Percentiles rank a stretch among this genome's conserved stretches.
phyloP scores from a whole-genome alignment of 2,329 filamentous ascomycete genomes.

The Alternaria gansuensis region DNA sequence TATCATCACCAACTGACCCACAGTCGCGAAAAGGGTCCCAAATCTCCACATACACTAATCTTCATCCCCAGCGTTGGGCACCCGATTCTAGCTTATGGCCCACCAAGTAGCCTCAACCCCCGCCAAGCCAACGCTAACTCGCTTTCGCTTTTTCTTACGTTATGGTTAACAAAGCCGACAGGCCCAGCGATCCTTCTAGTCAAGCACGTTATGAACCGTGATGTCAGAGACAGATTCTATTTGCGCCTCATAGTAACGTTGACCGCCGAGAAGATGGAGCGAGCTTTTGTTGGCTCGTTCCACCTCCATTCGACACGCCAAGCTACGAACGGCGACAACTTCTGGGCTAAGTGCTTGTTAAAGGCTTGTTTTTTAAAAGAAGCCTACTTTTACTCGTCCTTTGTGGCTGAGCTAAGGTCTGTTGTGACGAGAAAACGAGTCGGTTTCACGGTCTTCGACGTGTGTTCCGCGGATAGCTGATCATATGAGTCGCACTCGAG shows the following conservation, averaged over 20 bases:
- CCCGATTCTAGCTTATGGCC: neutral
- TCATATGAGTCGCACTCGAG: neutral
- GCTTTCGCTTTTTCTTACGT: conserved; percentile 19
- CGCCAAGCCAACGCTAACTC: conserved; percentile 12
- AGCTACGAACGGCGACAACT: neutral
- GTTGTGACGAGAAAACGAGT: neutral
- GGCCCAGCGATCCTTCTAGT: neutral
- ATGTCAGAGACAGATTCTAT: conserved; percentile 15
- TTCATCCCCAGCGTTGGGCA: neutral
- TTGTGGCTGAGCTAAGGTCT: no score
- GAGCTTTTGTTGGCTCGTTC: neutral
- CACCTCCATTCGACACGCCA: neutral
- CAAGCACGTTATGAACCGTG: conserved; percentile 9
- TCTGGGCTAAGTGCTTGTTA: neutral
- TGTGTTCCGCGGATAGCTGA: neutral
- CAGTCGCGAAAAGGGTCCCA: neutral
- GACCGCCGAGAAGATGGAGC: conserved; percentile 6
- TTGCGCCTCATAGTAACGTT: neutral
- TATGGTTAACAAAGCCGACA: conserved; percentile 9
- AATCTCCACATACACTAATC: neutral
- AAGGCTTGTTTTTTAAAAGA: neutral
- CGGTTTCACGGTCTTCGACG: neutral
- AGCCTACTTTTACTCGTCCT: neutral
- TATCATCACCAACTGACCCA: neutral
- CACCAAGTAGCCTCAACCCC: neutral